These are phyloP conservation scores for Xylaria sp. DNA, from an alignment of 2,329 filamentous ascomycete species.

Conservation along the genomic window DNA sequence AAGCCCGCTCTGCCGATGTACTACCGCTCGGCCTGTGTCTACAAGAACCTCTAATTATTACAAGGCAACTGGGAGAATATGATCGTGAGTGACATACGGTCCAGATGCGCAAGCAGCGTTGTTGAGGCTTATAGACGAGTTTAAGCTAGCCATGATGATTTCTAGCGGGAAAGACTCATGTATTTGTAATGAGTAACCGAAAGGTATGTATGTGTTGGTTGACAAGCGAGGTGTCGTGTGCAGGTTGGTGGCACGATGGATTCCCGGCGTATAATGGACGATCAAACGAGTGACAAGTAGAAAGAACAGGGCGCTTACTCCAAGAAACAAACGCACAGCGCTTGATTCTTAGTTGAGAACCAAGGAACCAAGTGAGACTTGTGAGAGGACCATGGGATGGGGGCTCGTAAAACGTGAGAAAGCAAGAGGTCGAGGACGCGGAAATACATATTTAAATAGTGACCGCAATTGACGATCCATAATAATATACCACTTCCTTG, in stretches of 20 bases:
- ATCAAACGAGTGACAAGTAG: conserved; percentile 17
- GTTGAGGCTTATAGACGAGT: conserved; percentile 28
- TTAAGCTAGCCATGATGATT: conserved; percentile 23
- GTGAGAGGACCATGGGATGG: not conserved
- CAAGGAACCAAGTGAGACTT: not conserved
- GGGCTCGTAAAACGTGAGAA: not conserved
- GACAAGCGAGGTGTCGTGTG: conserved; percentile 19
- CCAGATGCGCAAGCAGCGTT: conserved; percentile 29
- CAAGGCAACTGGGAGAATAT: not conserved
- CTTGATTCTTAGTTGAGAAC: not conserved
- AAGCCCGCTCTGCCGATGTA: conserved; percentile 27
- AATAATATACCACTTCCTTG: not conserved
- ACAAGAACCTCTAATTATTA: conserved; percentile 21
- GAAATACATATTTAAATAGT: conserved; percentile 17
- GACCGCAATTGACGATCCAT: not conserved
- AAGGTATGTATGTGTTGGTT: not conserved
- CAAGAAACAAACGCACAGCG: not conserved
- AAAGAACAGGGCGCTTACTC: not conserved
- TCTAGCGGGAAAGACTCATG: not conserved
- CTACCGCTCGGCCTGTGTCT: conserved; percentile 33
- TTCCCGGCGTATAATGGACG: not conserved
- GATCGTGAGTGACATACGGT: conserved; percentile 32
- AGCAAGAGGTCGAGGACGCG: conserved; percentile 1
- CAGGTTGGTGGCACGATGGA: conserved; percentile 19
- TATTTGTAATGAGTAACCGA: not conserved